These are phyloP conservation scores for Bassia scoparia DNA, from an alignment of 148 eudicot species.

Conservation along the genomic window DNA sequence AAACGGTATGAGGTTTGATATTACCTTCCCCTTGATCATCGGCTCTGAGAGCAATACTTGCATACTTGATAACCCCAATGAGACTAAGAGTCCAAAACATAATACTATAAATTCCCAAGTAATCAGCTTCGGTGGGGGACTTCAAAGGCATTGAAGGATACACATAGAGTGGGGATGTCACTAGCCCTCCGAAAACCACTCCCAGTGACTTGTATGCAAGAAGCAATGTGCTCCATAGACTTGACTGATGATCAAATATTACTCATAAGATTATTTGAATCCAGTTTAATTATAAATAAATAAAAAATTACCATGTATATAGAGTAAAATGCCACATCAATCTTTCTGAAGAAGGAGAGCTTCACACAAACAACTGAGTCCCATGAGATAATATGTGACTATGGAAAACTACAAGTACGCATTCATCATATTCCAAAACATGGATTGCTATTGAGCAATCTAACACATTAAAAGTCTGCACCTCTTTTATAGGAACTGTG, in stretches of 20 bases:
- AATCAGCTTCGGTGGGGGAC: conserved; percentile 56
- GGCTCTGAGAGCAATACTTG: conserved; percentile 49
- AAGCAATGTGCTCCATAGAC: conserved; percentile 34
- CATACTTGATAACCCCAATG: conserved; percentile 62
- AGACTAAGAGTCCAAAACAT: conserved; percentile 76
- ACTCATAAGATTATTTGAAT: background rate
- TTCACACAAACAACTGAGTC: background rate
- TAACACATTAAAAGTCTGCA: no score
- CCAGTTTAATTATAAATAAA: background rate
- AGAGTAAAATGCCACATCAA: no score
- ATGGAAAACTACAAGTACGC: background rate
- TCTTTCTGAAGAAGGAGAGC: background rate
- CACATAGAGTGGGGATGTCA: conserved; percentile 64
- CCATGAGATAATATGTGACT: background rate
- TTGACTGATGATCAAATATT: conserved; percentile 15
- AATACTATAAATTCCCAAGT: conserved; percentile 60
- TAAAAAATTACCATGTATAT: background rate
- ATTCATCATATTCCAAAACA: no score
- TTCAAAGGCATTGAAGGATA: conserved; percentile 61
- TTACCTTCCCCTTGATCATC: conserved; percentile 83
- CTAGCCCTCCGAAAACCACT: conserved; percentile 65
- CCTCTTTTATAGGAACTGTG: no score
- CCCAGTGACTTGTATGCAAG: conserved; percentile 60
- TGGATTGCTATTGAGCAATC: no score
- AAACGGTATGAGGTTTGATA: background rate